Evolutionary conservation across 306 rosid species (phyloP).

Genomic region (Oemleria cerasiformis): DNA sequence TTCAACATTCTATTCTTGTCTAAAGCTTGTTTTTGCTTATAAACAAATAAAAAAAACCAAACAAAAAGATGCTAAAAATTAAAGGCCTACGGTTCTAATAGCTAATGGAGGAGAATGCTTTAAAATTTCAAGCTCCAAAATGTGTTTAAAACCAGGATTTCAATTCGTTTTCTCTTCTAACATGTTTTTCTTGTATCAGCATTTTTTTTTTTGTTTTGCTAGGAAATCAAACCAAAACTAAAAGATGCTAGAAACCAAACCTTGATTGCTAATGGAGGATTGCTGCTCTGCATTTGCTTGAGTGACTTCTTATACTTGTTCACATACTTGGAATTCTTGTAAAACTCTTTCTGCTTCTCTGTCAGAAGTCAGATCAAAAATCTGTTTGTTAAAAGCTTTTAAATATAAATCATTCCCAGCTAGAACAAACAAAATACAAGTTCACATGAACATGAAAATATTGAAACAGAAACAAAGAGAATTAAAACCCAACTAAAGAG

Average conservation of each 20-base stretch:
- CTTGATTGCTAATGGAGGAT: slow-evolving; percentile 33
- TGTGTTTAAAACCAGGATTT: no score
- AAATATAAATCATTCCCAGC: neutral
- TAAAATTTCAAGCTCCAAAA: no score
- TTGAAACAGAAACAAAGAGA: neutral
- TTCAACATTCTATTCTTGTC: neutral
- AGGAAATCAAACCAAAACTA: neutral
- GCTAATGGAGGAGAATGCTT: no score
- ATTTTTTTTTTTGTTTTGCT: no score
- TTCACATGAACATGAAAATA: neutral
- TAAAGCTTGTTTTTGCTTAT: neutral
- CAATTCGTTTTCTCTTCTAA: no score
- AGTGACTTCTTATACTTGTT: slow-evolving; percentile 66
- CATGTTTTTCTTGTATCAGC: no score
- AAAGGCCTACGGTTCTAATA: neutral
- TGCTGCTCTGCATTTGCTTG: slow-evolving; percentile 39
- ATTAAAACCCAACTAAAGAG: neutral
- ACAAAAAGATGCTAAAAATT: neutral
- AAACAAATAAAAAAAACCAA: neutral
- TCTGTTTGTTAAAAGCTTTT: neutral
- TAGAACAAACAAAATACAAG: neutral
- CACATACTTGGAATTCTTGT: slow-evolving; percentile 71
- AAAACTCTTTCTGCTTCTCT: slow-evolving; percentile 77
- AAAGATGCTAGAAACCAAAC: slow-evolving; percentile 32
- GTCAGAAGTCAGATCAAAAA: slow-evolving; percentile 22